A percentile compares a stretch with the other conserved stretches of the same genome.
Conservation (phyloP, 2,329 filamentous ascomycete species). For the Ceratocystis diversiconidia region DNA sequence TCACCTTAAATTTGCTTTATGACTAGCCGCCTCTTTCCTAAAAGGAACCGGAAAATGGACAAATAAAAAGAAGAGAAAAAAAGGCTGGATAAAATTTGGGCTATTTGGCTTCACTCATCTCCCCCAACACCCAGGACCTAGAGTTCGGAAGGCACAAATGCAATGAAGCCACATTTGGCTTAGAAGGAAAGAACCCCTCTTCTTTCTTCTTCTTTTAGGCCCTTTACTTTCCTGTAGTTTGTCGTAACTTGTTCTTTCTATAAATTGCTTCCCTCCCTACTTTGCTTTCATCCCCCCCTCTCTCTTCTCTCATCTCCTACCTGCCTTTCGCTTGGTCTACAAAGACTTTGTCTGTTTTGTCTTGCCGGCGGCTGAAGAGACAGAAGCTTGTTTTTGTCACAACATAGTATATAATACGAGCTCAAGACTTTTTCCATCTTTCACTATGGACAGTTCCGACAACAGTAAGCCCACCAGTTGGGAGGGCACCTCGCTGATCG, state of each 20-base stretch:
- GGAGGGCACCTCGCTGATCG: conserved; percentile 8
- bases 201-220: neutral
- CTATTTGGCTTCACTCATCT: neutral
- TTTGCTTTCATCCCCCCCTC: neutral
- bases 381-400: neutral
- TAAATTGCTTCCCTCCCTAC: neutral
- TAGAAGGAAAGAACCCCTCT: neutral
- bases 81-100: neutral
- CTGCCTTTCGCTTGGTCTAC: neutral
- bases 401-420: neutral
- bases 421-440: neutral
- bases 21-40: neutral
- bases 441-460: neutral
- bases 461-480: neutral
- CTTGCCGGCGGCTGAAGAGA: neutral
- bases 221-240: neutral
- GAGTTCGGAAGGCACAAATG: neutral
- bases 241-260: neutral
- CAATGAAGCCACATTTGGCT: neutral
- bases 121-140: neutral
- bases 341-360: neutral
- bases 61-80: neutral
- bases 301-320: conserved; percentile 3
- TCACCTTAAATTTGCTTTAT: neutral
- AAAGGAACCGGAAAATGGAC: neutral